A percentile compares a stretch with the other conserved stretches of the same genome.
Evolutionary conservation across 129 eudicot genomes (phyloP).

Genomic region (Arctium minus): DNA sequence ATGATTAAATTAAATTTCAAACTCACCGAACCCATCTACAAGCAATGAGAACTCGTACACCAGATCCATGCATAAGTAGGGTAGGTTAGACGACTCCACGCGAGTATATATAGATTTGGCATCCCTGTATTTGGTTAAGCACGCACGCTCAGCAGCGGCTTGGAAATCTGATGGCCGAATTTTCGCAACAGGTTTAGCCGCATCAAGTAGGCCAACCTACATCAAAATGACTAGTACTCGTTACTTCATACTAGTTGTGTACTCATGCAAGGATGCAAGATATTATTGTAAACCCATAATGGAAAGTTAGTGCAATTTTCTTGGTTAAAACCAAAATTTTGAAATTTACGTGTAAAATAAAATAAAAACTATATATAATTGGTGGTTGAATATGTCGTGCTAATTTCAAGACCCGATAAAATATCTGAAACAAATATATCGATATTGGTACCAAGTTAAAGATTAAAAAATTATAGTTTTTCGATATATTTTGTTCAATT

Average conservation of each 20-base stretch:
- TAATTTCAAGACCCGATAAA: no score
- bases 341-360: no score
- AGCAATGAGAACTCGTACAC: conserved; percentile 72
- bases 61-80: conserved; percentile 85
- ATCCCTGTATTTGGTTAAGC: conserved; percentile 45
- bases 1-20: not conserved
- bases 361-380: no score
- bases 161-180: conserved; percentile 60
- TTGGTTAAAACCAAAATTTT: no score
- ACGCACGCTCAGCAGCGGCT: conserved; percentile 66
- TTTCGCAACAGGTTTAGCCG: conserved; percentile 42
- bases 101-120: conserved; percentile 45
- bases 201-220: conserved; percentile 70
- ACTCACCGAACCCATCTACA: conserved; percentile 80
- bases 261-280: not conserved
- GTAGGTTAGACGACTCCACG: conserved; percentile 54
- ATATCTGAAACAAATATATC: no score
- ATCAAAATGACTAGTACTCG: no score
- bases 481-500: no score
- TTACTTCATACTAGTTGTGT: not conserved
- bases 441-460: no score
- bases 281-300: no score
- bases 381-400: no score
- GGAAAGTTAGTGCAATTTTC: no score
- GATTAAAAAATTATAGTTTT: no score